Evolutionary conservation across 306 rosid species (phyloP).

Genomic region (Begonia fuchsioides): DNA sequence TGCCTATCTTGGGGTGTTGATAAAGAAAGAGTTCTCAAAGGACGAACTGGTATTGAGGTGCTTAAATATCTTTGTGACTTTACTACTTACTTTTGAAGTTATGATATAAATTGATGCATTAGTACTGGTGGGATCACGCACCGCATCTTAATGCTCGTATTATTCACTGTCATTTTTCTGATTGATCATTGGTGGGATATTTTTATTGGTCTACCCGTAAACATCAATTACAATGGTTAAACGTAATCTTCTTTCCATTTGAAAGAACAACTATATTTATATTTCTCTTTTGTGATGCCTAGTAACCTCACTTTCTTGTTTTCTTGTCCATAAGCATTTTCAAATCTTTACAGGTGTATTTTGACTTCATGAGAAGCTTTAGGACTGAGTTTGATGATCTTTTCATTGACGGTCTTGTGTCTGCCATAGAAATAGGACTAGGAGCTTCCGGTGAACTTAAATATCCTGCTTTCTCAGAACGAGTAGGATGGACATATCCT

Average conservation of each 20-base stretch:
- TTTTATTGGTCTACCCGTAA: too few species aligned
- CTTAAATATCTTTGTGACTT: constrained; percentile 8
- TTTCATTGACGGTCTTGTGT: constrained; percentile 62
- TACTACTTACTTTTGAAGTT: too few species aligned
- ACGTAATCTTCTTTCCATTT: too few species aligned
- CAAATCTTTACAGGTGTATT: constrained; percentile 56
- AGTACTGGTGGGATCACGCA: too few species aligned
- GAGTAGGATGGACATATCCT: constrained; percentile 98
- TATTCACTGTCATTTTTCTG: too few species aligned
- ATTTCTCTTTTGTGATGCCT: constrained; percentile 7
- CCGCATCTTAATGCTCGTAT: too few species aligned
- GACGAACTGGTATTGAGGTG: constrained; percentile 98
- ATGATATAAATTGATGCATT: too few species aligned
- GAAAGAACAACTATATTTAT: background rate
- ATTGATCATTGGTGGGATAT: too few species aligned
- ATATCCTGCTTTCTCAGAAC: constrained; percentile 84
- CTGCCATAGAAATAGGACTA: constrained; percentile 77
- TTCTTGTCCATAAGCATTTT: constrained; percentile 9
- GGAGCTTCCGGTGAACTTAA: constrained; percentile 94
- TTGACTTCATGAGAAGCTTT: constrained; percentile 96
- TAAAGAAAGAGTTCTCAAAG: constrained; percentile 80
- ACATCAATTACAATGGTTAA: too few species aligned
- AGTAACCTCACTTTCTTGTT: constrained; percentile 2
- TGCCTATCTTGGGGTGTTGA: constrained; percentile 92
- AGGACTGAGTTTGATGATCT: constrained; percentile 87